Conservation (phyloP, 2,329 filamentous ascomycete species). For the Penicillium sp. region DNA sequence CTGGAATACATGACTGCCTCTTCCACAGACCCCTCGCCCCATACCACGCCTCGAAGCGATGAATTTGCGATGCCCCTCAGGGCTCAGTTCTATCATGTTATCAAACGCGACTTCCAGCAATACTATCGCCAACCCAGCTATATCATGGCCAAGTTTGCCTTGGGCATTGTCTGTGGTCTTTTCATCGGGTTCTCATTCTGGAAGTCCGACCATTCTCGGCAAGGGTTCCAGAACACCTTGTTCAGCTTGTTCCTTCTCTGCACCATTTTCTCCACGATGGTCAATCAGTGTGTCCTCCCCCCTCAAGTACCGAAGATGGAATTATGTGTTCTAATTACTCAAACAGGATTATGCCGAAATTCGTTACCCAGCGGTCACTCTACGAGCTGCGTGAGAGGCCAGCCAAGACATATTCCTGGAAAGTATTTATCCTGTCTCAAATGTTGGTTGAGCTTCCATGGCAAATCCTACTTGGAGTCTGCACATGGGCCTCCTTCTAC, state of each 20-base stretch:
- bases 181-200: constrained; percentile 80
- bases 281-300: constrained; percentile 37
- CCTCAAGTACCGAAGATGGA: no score
- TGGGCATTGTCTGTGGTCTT: constrained; percentile 58
- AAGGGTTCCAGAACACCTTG: constrained; percentile 78
- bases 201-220: constrained; percentile 63
- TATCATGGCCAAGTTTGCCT: constrained; percentile 71
- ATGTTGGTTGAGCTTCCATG: constrained; percentile 79
- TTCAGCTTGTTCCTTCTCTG: constrained; percentile 75
- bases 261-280: constrained; percentile 48
- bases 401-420: constrained; percentile 77
- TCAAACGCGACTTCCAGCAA: constrained; percentile 71
- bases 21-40: no score
- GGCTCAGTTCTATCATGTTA: constrained; percentile 61
- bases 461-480: constrained; percentile 49
- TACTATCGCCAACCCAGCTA: constrained; percentile 83
- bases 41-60: no score
- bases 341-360: constrained; percentile 62
- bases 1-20: no score
- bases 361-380: constrained; percentile 70
- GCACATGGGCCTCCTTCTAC: constrained; percentile 22
- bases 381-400: constrained; percentile 81
- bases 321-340: no score
- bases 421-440: constrained; percentile 76
- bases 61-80: constrained; percentile 72